Evolutionary conservation across 306 rosid genomes (phyloP).

Genomic region (Gillenia trifoliata): DNA sequence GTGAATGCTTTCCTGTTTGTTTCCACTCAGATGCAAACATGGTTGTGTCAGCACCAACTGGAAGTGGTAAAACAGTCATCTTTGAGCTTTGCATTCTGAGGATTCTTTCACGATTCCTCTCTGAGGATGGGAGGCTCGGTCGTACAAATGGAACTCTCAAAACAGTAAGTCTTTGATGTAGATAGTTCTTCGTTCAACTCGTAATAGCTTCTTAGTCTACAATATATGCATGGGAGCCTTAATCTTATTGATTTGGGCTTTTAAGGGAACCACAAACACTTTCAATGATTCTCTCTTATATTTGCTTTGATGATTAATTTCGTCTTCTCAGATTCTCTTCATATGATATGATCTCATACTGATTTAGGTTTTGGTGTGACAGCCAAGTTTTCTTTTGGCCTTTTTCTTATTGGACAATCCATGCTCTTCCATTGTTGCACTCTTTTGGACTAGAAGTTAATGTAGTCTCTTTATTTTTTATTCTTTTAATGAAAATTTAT

Average conservation of each 20-base stretch:
- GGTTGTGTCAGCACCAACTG: constrained; percentile 97
- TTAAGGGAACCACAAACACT: neutral
- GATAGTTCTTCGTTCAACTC: no score
- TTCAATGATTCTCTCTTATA: neutral
- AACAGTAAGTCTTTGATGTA: constrained; percentile 57
- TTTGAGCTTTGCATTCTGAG: constrained; percentile 95
- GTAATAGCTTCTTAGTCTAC: no score
- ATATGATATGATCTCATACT: neutral
- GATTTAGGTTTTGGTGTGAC: neutral
- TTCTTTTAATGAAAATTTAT: neutral
- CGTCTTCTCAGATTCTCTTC: constrained; percentile 3
- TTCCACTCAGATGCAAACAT: constrained; percentile 83
- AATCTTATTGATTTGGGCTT: neutral
- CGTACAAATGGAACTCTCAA: constrained; percentile 81
- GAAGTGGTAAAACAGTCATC: constrained; percentile 94
- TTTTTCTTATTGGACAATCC: constrained; percentile 3
- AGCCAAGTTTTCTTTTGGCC: neutral
- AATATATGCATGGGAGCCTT: neutral
- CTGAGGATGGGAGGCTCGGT: constrained; percentile 52
- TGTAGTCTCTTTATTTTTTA: neutral
- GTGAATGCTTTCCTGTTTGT: constrained; percentile 90
- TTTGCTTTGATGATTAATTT: neutral
- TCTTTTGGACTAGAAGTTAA: constrained; percentile 24
- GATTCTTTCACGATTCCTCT: constrained; percentile 74
- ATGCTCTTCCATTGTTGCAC: constrained; percentile 21